These are phyloP conservation scores for Kluyveromyces siamensis DNA, from an alignment of 805 yeast genomes.

Conservation along the genomic window DNA sequence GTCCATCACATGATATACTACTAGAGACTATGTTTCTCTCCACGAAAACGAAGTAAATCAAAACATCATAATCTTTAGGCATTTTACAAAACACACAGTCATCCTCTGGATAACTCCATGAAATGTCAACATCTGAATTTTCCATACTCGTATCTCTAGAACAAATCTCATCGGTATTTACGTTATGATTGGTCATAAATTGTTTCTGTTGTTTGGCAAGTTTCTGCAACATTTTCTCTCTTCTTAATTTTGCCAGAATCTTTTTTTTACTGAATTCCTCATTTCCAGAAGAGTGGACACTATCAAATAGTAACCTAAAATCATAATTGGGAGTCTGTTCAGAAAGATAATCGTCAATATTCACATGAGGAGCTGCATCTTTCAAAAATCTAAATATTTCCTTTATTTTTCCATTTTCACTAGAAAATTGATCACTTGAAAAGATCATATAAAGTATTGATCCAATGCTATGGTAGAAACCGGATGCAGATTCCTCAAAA, in stretches of 20 bases:
- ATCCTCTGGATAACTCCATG: slow-evolving; percentile 12
- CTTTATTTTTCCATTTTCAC: slow-evolving; percentile 46
- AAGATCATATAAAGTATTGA: slow-evolving; percentile 35
- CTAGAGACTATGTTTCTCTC: slow-evolving; percentile 19
- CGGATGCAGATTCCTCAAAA: slow-evolving; percentile 31
- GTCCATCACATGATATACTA: slow-evolving; percentile 3
- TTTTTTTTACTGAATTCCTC: slow-evolving; percentile 53
- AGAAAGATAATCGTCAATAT: slow-evolving; percentile 24
- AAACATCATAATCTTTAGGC: slow-evolving; percentile 19
- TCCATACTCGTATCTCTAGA: background rate
- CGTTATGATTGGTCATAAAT: slow-evolving; percentile 51
- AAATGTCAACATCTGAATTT: background rate
- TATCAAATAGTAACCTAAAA: slow-evolving; percentile 14
- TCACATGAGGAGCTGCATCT: slow-evolving; percentile 23
- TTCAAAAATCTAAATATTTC: slow-evolving; percentile 36
- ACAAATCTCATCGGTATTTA: slow-evolving; percentile 12
- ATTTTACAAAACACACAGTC: slow-evolving; percentile 27
- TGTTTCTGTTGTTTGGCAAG: slow-evolving; percentile 70
- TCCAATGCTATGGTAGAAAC: slow-evolving; percentile 32
- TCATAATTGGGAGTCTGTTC: slow-evolving; percentile 33
- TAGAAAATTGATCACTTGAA: slow-evolving; percentile 31
- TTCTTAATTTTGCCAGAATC: slow-evolving; percentile 58
- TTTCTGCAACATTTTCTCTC: slow-evolving; percentile 63
- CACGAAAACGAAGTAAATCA: slow-evolving; percentile 24
- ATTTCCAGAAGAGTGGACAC: slow-evolving; percentile 21